Percentiles rank a stretch among this genome's conserved stretches.
Conservation (phyloP, 2,329 filamentous ascomycete genomes). For the Coleophoma cylindrospora region DNA sequence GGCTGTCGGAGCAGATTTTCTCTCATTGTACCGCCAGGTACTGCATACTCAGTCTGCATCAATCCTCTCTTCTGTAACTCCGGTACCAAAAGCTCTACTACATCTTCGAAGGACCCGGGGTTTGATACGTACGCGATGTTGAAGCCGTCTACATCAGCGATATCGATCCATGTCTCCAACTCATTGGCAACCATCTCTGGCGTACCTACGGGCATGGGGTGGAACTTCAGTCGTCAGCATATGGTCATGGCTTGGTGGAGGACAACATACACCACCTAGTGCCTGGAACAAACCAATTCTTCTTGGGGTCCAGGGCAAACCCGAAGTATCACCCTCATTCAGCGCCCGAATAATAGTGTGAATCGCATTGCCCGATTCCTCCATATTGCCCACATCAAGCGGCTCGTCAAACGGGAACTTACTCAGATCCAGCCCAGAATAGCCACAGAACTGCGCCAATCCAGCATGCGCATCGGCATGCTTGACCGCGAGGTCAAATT, state of each 20-base stretch:
- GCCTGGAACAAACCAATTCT: slow-evolving; percentile 64
- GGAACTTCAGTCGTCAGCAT: no score
- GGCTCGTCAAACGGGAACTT: slow-evolving; percentile 58
- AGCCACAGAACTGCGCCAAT: slow-evolving; percentile 64
- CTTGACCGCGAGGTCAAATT: slow-evolving; percentile 54
- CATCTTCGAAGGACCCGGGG: slow-evolving; percentile 61
- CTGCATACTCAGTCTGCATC: slow-evolving; percentile 41
- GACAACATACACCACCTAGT: slow-evolving; percentile 57
- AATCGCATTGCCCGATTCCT: slow-evolving; percentile 38
- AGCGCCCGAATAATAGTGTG: slow-evolving; percentile 46
- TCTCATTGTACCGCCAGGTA: slow-evolving; percentile 50
- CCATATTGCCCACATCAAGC: slow-evolving; percentile 30
- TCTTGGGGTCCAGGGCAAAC: slow-evolving; percentile 67
- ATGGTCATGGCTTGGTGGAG: no score
- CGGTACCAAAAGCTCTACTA: slow-evolving; percentile 58
- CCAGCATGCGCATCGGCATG: slow-evolving; percentile 60
- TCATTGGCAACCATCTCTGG: slow-evolving; percentile 54
- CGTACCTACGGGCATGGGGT: slow-evolving; percentile 36
- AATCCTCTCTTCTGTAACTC: slow-evolving; percentile 53
- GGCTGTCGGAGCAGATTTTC: slow-evolving; percentile 51
- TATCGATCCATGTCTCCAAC: slow-evolving; percentile 61
- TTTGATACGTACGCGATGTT: slow-evolving; percentile 67
- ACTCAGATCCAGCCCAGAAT: slow-evolving; percentile 65
- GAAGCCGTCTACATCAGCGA: slow-evolving; percentile 70
- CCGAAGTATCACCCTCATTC: slow-evolving; percentile 50